Evolutionary conservation across 257 asterid species (phyloP), one percentile per base, ranked within the genome.

Genomic region (Solanum chilense): DNA sequence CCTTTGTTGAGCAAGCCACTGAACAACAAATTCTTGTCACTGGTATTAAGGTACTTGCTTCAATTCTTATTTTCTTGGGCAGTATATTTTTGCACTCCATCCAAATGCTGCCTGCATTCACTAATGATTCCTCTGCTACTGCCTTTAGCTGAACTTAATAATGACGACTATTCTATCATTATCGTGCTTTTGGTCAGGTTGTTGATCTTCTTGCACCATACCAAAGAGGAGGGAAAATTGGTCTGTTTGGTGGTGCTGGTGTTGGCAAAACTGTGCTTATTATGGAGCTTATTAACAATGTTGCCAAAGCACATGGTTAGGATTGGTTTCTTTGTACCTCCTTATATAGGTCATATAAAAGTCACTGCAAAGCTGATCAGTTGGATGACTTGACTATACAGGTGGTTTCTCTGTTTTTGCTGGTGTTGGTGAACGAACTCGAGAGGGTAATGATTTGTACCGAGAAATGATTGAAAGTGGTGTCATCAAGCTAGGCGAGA

Each of bases 401-500:
- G 99, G 99, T 94, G 99, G 99, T 91, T 96, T 96, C 89, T 96
- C 99, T 87, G 99, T 96, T 88, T 97, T 97, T 85, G 99, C 99
- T 88, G 99, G 99, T 89, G 99, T 97, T 12, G 99, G 99, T 85
- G 99, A 97, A 88, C 95, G 99, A 23, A 97, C 99, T 41, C 94
- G 98, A 66, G 99, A 97, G 95, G 99, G 99, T 89, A 97, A 97
- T 88, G 99, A 97, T 89, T 93, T 97, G 91, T 97, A 97, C 95
- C 90, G 98, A 88, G 99, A 97, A 93, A 97, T 97, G 99, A 96
- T 97, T 90, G 99, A 97, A 88, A 97, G 99, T 94, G 99, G 99
- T 92, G 99, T 97, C 89, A 97, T 97, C 85, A 97, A 95, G 97
- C 98, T 95, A 62, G 99, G 96, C 88, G 99, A 95, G 2, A 92